A percentile compares a stretch with the other conserved stretches of the same genome.
These are phyloP conservation scores for Peniophora sp. DNA, from an alignment of 1,284 basidiomycete species.

Conservation along the genomic window DNA sequence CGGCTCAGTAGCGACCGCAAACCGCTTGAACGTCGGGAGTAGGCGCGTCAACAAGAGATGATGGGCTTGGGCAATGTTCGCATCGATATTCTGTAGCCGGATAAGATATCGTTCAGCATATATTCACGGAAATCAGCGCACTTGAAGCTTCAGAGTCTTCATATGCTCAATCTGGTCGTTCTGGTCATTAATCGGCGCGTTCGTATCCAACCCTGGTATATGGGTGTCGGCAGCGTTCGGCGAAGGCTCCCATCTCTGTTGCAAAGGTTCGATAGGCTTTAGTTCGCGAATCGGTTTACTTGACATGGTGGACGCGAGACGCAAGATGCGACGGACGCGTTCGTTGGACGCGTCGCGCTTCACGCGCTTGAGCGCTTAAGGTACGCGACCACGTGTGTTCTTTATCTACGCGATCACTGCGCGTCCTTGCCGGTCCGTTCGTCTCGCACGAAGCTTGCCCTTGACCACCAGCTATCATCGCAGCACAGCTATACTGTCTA, in stretches of 20 bases:
- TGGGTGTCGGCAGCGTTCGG: slow-evolving; percentile 54
- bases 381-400: too few species aligned
- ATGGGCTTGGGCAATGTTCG: slow-evolving; percentile 88
- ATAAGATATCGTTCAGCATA: background rate
- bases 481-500: too few species aligned
- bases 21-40: slow-evolving; percentile 83
- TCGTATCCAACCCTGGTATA: slow-evolving; percentile 71
- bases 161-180: slow-evolving; percentile 94
- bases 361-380: too few species aligned
- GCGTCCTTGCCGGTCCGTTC: too few species aligned
- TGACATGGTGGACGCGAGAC: too few species aligned
- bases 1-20: slow-evolving; percentile 79
- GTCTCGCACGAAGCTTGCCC: too few species aligned
- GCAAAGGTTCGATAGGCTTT: slow-evolving; percentile 27
- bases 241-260: slow-evolving; percentile 53
- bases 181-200: slow-evolving; percentile 72
- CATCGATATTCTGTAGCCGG: slow-evolving; percentile 74
- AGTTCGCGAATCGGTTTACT: background rate
- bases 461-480: too few species aligned
- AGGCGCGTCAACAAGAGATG: slow-evolving; percentile 77
- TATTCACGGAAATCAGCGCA: slow-evolving; percentile 20
- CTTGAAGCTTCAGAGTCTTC: slow-evolving; percentile 84
- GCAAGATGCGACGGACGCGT: too few species aligned
- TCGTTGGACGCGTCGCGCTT: too few species aligned
- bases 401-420: too few species aligned